phyloP scores from a whole-genome alignment of 805 yeast genomes.

The Ogataea degrootiae region DNA sequence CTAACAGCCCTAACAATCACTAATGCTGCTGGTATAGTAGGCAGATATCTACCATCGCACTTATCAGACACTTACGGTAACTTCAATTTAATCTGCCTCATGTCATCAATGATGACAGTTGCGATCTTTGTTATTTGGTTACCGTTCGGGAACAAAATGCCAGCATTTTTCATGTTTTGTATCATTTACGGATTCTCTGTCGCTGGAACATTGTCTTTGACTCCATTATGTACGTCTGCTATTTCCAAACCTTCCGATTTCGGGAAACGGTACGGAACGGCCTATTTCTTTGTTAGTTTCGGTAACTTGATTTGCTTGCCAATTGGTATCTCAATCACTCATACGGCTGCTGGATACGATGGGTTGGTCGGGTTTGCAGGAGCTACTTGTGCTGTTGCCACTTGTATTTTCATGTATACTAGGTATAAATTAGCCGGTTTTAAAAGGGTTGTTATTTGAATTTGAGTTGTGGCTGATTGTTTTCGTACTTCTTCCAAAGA shows the following conservation, averaged over 20 bases:
- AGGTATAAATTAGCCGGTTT: constrained; percentile 24
- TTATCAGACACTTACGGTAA: constrained; percentile 42
- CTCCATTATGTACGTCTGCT: constrained; percentile 67
- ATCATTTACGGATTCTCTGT: constrained; percentile 53
- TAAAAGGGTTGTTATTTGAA: constrained; percentile 5
- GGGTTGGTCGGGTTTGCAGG: constrained; percentile 32
- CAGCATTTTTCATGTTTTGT: constrained; percentile 47
- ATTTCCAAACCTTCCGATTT: constrained; percentile 60
- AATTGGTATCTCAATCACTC: constrained; percentile 33
- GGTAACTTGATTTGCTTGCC: constrained; percentile 45
- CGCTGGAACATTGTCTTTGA: constrained; percentile 57
- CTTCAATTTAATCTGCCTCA: constrained; percentile 36
- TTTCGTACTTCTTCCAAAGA: no score
- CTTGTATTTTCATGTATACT: constrained; percentile 15
- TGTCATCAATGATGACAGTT: constrained; percentile 37
- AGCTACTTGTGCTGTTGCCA: constrained; percentile 21
- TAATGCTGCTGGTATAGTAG: constrained; percentile 40
- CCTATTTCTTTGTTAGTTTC: constrained; percentile 46
- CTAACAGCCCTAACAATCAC: constrained; percentile 40
- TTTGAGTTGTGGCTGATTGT: no score
- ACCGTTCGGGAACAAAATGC: constrained; percentile 48
- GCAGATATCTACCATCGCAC: constrained; percentile 42
- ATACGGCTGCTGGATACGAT: constrained; percentile 23
- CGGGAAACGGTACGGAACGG: constrained; percentile 68
- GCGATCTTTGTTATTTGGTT: constrained; percentile 53